phyloP scores from a whole-genome alignment of 805 yeast species.

The Kluyveromyces nonfermentans region DNA sequence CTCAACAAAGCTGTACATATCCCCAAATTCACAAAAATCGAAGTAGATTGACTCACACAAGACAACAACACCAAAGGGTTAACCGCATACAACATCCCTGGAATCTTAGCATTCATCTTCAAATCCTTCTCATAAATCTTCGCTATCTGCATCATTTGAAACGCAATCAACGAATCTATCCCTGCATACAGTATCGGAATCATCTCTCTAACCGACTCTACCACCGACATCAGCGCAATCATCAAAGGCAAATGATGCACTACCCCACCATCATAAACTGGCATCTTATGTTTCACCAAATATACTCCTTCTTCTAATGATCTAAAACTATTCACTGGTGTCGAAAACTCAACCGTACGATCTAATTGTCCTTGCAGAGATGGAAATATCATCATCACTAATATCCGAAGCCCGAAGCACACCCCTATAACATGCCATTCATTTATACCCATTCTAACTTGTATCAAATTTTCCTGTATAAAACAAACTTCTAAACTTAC shows the following conservation, averaged over 20 bases:
- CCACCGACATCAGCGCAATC: slow-evolving; percentile 31
- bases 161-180: slow-evolving; percentile 51
- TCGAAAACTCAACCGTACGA: slow-evolving; percentile 26
- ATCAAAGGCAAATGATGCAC: slow-evolving; percentile 80
- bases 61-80: slow-evolving; percentile 75
- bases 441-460: slow-evolving; percentile 3
- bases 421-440: slow-evolving; percentile 10
- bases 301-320: slow-evolving; percentile 60
- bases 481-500: not conserved
- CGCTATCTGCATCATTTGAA: slow-evolving; percentile 42
- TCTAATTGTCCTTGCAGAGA: slow-evolving; percentile 20
- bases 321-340: slow-evolving; percentile 30
- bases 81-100: slow-evolving; percentile 58
- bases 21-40: slow-evolving; percentile 49
- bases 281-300: slow-evolving; percentile 43
- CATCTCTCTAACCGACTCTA: slow-evolving; percentile 6
- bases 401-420: slow-evolving; percentile 15
- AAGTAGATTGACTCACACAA: slow-evolving; percentile 59
- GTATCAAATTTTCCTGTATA: not conserved
- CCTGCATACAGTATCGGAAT: slow-evolving; percentile 40
- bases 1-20: slow-evolving; percentile 40
- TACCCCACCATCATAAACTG: slow-evolving; percentile 77
- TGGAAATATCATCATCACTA: slow-evolving; percentile 18
- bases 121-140: slow-evolving; percentile 12
- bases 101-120: slow-evolving; percentile 31